phyloP scores from a whole-genome alignment of 2,329 filamentous ascomycete species.

The Cercospora sp. region DNA sequence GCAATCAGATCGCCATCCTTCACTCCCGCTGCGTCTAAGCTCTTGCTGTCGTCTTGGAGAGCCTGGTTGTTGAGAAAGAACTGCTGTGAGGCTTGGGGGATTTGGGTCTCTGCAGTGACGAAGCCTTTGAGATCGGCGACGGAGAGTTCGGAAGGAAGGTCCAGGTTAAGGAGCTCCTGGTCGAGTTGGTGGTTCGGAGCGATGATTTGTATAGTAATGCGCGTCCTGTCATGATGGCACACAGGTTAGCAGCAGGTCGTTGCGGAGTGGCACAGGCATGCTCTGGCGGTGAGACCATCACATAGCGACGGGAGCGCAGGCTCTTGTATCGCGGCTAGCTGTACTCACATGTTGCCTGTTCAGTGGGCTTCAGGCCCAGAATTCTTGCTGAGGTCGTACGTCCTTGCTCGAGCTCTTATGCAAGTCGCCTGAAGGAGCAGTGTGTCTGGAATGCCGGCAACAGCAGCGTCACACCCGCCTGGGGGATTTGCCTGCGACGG shows the following conservation, averaged over 20 bases:
- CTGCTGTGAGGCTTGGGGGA: slow-evolving; percentile 72
- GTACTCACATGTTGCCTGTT: slow-evolving; percentile 35
- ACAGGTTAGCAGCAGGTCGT: slow-evolving; percentile 28
- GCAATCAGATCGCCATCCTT: slow-evolving; percentile 90
- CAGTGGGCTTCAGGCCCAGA: slow-evolving; percentile 13
- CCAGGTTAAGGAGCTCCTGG: slow-evolving; percentile 75
- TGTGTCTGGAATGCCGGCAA: slow-evolving; percentile 21
- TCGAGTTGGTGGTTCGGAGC: slow-evolving; percentile 67
- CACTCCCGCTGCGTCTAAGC: slow-evolving; percentile 77
- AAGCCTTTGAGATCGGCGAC: slow-evolving; percentile 83
- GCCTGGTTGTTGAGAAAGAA: slow-evolving; percentile 88
- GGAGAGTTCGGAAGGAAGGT: slow-evolving; percentile 79
- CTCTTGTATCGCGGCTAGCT: slow-evolving; percentile 14
- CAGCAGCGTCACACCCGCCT: slow-evolving; percentile 25
- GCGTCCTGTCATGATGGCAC: slow-evolving; percentile 58
- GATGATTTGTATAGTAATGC: slow-evolving; percentile 82
- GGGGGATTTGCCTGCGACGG: slow-evolving; percentile 4
- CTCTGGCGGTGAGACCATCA: slow-evolving; percentile 35
- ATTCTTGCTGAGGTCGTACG: slow-evolving; percentile 18
- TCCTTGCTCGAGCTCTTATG: slow-evolving; percentile 26
- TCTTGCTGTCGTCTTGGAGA: slow-evolving; percentile 74
- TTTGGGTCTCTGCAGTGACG: slow-evolving; percentile 78
- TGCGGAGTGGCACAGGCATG: slow-evolving; percentile 27
- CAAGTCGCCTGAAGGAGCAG: slow-evolving; percentile 23
- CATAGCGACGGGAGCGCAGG: slow-evolving; percentile 15